Base-by-base conservation (phyloP, 441 rosid species). In the Pelargonium citronellum region DNA sequence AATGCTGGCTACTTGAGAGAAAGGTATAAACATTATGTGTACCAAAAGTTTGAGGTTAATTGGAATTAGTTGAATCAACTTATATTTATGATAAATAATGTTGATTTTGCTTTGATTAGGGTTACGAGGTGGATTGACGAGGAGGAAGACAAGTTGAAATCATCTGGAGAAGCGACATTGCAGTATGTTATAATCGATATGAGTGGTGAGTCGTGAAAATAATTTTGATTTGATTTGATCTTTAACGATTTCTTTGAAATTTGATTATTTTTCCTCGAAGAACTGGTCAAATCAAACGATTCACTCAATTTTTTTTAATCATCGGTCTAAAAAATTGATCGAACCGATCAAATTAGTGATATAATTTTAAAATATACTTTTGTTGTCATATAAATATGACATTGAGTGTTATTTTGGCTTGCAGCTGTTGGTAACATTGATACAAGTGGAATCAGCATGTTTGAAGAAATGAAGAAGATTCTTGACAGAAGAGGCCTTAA, bases 381-480 rank as follows among this genome's bases (percentile, higher is more conserved):
- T n/a, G 10, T 0, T 49, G 68, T 24, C 30, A 24, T 24, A 24
- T 24, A 24, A 24, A 24, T 24, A 1, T 24, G 30, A 24, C 30
- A 24, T 24, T 1, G 7, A 37, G 41, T 37, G 0, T 37, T 37
- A 37, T 37, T 37, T 37, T 37, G 41, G 8, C 41, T 37, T 37
- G 41, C 41, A 37, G 98, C 89, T 68, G 92, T 92, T 67, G 98
- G 98, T 16, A 91, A 88, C 82, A 95, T 92, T 24, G 99, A 95
- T 79, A 89, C 99, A 17, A 95, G 98, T 73, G 98, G 98, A 39
- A 85, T 92, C 65, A 86, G 95, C 84, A 95, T 92, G 99, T 80
- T 95, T 41, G 97, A 88, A 66, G 99, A 95, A 77, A 74, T 84
- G 5, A 83, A 86, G 81, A 92, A 88, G 77, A 62, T 67, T 37